These are phyloP conservation scores for Pythium biforme DNA, from an alignment of 352 stramenopile species.

Conservation along the genomic window DNA sequence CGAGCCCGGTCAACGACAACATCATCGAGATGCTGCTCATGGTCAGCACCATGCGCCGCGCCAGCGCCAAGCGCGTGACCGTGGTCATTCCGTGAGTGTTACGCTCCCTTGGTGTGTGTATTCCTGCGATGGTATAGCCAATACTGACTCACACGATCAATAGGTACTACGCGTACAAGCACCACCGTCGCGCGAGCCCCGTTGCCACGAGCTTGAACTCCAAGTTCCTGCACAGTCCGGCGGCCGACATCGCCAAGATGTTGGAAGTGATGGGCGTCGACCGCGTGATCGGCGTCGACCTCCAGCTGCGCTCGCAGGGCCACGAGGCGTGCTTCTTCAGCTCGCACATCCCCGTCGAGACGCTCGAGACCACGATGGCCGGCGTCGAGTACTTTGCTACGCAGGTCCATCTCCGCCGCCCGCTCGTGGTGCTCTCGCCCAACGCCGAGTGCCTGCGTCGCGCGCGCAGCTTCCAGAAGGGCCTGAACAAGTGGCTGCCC, in stretches of 20 bases:
- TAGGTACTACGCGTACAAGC: slow-evolving; percentile 93
- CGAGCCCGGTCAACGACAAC: slow-evolving; percentile 93
- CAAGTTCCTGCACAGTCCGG: slow-evolving; percentile 89
- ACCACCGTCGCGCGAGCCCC: slow-evolving; percentile 84
- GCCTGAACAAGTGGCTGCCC: slow-evolving; percentile 85
- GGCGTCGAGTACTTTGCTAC: slow-evolving; percentile 91
- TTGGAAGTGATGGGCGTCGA: slow-evolving; percentile 94
- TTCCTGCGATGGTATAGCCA: neutral
- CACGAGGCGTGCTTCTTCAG: slow-evolving; percentile 93
- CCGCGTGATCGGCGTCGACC: slow-evolving; percentile 91
- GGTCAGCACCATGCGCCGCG: slow-evolving; percentile 91
- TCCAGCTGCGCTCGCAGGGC: slow-evolving; percentile 88
- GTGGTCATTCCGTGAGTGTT: slow-evolving; percentile 89
- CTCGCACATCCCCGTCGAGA: slow-evolving; percentile 89
- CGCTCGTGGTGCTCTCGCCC: slow-evolving; percentile 86
- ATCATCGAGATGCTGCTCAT: slow-evolving; percentile 95
- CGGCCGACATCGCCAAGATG: slow-evolving; percentile 90
- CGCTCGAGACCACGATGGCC: slow-evolving; percentile 89
- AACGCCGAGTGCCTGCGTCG: slow-evolving; percentile 86
- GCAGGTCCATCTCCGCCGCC: slow-evolving; percentile 75
- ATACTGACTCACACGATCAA: neutral
- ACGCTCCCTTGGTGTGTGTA: neutral
- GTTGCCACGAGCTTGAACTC: slow-evolving; percentile 89
- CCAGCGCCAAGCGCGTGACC: slow-evolving; percentile 93
- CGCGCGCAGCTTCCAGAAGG: slow-evolving; percentile 82